Evolutionary conservation across 2,329 filamentous ascomycete species (phyloP), one percentile per base, ranked within the genome.

Genomic region (Pezicula neosporulosa): DNA sequence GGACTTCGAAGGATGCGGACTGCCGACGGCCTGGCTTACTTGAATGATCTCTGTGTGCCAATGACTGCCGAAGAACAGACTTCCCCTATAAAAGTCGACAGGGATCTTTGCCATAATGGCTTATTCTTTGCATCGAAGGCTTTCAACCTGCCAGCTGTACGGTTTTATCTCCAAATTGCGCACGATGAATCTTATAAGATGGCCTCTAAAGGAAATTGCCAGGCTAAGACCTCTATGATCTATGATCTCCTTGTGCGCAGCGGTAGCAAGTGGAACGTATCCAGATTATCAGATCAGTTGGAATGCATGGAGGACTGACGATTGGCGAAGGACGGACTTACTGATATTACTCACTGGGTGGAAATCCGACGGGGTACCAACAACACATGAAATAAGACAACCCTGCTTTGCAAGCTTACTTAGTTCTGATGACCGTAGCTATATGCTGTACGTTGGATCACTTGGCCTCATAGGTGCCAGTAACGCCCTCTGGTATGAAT

Each of bases 1-100:
- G 9, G 30, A 33, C 3, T 12, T 33, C 10, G 6, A 30, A 21
- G 5, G 33, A 30, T 27, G 6, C 7, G 9, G 19, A n/a, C 28
- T 35, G 44, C 7, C 16, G 19, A 8, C 24, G 21, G 54, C 19
- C 30, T 56, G 13, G 6, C 28, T 2, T 12, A 60, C 2, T 24
- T 62, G 27, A 60, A 61, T 44, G 57, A 56, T 27, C 21, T 63
- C 10, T 27, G 39, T 4, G 33, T 51, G 4, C 58, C 51, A 16
- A 46, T 58, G 46, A 39, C 47, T 16, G 54, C 53, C 4, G 58
- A 58, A 36, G 50, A 49, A 1, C 9, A 7, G 30, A 13, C 9
- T 10, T 13, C 1, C 12, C 30, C 30, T 33, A 7, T 59, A 2
- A 13, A 45, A 16, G 44, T 60, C 10, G 52, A 48, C 2, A 7